Evolutionary conservation across 2,329 filamentous ascomycete species (phyloP), one percentile per base, ranked within the genome.

Genomic region (Aspergillus versicolor): DNA sequence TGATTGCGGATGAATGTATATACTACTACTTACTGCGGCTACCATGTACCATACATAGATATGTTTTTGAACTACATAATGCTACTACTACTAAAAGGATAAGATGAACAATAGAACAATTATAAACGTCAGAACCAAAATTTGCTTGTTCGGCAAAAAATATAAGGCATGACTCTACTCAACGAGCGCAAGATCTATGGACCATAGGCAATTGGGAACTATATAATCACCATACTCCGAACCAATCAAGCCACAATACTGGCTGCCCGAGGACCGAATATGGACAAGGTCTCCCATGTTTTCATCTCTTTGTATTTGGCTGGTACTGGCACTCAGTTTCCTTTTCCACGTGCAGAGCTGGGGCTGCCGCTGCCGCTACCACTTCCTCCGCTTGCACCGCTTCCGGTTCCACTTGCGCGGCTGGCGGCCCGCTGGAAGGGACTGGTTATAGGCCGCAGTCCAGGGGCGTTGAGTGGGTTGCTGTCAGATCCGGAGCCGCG

Each of bases 331-430:
- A 37, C 38, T 63, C 63, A 70, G 55, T 61, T 59, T 45, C 64
- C 63, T 62, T 72, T 74, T 52, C 70, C 73, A 52, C 67, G 68
- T 15, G 65, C 65, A 59, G 74, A 76, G 57, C 67, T 69, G 22
- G 76, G 75, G 63, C 75, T 77, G 53, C 69, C 73, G 57, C 68
- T 74, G 48, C 73, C 73, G 63, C 75, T 77, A 41, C 71, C 73
- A 50, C 72, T 67, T 66, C 78, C 68, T 41, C 72, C 73, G 52
- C 72, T 67, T 66, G 77, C 68, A 67, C 79, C 59, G 68, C 77
- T 75, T 61, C 78, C 71, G 69, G 69, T 69, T 46, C 79, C 79
- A 61, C 81, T 82, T 49, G 76, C 78, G 59, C 79, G 77, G 66
- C 79, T 82, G 49, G 74, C 78, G 37, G 68, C 70, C 63, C 73